Percentiles rank a stretch among this genome's conserved stretches.
Conservation (phyloP, 495 filamentous ascomycete species). For the Extremus antarcticus region DNA sequence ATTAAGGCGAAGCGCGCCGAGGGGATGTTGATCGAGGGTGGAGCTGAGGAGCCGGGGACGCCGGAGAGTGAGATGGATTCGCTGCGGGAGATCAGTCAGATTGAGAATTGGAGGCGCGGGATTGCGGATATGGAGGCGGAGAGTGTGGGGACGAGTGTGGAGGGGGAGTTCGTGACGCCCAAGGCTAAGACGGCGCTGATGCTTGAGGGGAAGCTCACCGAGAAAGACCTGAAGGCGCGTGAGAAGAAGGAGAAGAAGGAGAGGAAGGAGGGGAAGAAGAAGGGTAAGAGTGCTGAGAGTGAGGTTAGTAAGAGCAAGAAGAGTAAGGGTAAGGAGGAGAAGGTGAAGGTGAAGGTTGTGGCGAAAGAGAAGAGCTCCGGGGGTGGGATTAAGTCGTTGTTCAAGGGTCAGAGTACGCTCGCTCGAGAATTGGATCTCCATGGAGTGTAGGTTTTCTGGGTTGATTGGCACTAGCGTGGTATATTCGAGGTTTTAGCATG, state of each 20-base stretch:
- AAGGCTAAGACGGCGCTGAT: constrained; percentile 49
- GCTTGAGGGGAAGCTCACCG: constrained; percentile 28
- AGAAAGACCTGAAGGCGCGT: constrained; percentile 26
- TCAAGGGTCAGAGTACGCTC: constrained; percentile 28
- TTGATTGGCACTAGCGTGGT: too few relatives aligned
- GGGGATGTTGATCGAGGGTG: constrained; percentile 45
- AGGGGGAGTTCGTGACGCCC: constrained; percentile 78
- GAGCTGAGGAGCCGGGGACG: constrained; percentile 40
- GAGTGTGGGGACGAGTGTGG: constrained; percentile 57
- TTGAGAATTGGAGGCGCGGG: constrained; percentile 78
- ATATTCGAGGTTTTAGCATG: too few relatives aligned
- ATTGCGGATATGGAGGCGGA: constrained; percentile 62
- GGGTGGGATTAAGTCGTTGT: constrained; percentile 35
- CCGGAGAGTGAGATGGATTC: constrained; percentile 28
- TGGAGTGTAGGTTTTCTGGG: too few relatives aligned
- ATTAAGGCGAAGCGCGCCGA: constrained; percentile 47
- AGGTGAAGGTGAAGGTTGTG: constrained; percentile 26
- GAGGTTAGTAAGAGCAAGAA: constrained; percentile 17
- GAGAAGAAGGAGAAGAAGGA: constrained; percentile 25
- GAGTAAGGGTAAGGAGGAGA: constrained; percentile 23
- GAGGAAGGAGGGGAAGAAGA: constrained; percentile 14
- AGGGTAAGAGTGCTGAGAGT: not conserved
- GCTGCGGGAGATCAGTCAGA: constrained; percentile 41
- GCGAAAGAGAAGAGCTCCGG: constrained; percentile 37
- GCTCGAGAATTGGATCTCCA: too few relatives aligned